phyloP scores from a whole-genome alignment of 495 filamentous ascomycete species.

The Platismatia glauca region DNA sequence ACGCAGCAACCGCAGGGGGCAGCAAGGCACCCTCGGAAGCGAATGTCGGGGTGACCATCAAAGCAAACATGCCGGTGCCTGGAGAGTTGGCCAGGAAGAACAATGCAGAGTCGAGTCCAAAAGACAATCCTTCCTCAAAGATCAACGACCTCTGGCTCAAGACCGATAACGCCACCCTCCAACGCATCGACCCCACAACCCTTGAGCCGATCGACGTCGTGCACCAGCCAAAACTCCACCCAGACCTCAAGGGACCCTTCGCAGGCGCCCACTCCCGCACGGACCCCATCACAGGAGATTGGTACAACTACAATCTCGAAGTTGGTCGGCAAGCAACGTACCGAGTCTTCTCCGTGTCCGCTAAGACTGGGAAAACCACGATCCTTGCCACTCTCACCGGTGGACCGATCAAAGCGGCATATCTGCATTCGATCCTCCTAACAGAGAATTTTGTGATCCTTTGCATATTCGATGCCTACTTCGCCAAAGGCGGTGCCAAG shows the following conservation, averaged over 20 bases:
- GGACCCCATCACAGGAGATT: conserved; percentile 62
- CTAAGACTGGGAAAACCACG: conserved; percentile 51
- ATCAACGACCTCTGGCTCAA: conserved; percentile 47
- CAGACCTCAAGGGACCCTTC: conserved; percentile 52
- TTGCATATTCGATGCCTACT: conserved; percentile 52
- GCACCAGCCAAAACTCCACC: conserved; percentile 51
- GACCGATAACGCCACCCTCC: conserved; percentile 49
- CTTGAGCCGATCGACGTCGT: conserved; percentile 58
- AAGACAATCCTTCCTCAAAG: conserved; percentile 24
- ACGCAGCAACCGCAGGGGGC: not conserved
- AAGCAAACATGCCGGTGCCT: conserved; percentile 17
- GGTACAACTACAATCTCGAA: conserved; percentile 69
- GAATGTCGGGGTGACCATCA: conserved; percentile 19
- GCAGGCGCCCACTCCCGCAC: conserved; percentile 59
- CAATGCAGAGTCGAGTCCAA: not conserved
- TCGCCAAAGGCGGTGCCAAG: conserved; percentile 38
- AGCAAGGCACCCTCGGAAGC: not conserved
- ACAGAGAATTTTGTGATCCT: conserved; percentile 57
- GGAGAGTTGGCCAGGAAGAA: not conserved
- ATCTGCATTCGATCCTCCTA: conserved; percentile 67
- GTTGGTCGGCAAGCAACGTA: conserved; percentile 44
- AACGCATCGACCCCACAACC: conserved; percentile 57
- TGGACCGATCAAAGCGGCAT: conserved; percentile 42
- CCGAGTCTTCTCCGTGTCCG: conserved; percentile 54
- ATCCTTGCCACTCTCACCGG: conserved; percentile 59